Base-by-base conservation (phyloP, 2,329 filamentous ascomycete genomes). In the Talaromyces sp. region DNA sequence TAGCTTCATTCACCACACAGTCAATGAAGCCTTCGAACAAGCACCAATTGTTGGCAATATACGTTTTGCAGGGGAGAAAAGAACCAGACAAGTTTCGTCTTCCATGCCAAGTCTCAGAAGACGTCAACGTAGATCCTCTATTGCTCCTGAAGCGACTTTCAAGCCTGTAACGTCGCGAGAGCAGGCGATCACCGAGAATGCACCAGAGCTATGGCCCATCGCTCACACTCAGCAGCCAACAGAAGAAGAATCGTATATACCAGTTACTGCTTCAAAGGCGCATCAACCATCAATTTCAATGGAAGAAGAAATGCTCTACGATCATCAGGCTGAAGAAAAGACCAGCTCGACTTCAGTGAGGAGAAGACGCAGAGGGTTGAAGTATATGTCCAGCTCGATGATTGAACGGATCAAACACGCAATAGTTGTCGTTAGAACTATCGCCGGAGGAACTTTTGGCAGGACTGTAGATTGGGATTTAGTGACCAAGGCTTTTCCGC, bases 401-500 rank as follows among this genome's bases (percentile, higher is more conserved):
- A 65, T 73, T 19, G 74, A 77, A 25, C 79, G 73, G 37, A 69
- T 83, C 35, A 75, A 77, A 65, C 72, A 76, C 41, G 78, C 80
- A 10, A 78, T 83, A 25, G 75, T 79, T 33, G 79, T 79, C 10
- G 74, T 83, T 25, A 77, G 81, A 31, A 74, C 78, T 0, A 67
- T 84, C 35, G 78, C 79, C 17, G 82, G 82, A 19, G 82, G 82
- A 0, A 50, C 75, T 5, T 77, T 82, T 37, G 77, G 74, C 5
- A 78, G 70, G 63, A 69, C 74, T 33, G 71, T 83, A 37, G 79
- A 84, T 64, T 83, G 81, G 80, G 67, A 73, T 0, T 71, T 84
- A n/a, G 74, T 84, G 9, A 69, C 71, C 7, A 71, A 73, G 35
- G 71, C 77, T 59, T 82, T 83, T 65, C 81, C 80, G 2, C 73